Percentiles rank a stretch among this genome's conserved stretches.
Conservation (phyloP, 2,329 filamentous ascomycete species). For the Colletotrichum graminicola region DNA sequence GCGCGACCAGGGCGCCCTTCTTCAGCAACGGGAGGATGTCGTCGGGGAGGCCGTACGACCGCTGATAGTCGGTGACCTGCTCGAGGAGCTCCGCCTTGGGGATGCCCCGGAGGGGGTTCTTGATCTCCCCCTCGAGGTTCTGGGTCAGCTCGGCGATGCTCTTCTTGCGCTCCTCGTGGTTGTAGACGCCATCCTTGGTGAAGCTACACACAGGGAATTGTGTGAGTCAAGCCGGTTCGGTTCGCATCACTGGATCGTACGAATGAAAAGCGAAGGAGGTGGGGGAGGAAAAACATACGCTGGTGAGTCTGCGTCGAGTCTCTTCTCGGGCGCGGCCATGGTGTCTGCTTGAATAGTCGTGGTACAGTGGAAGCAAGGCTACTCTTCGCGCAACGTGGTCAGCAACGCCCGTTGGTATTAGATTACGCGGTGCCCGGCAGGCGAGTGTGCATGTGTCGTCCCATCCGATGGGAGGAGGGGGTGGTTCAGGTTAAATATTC, state of each 20-base stretch:
- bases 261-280: neutral
- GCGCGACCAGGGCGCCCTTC: conserved; percentile 66
- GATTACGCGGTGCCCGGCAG: conserved; percentile 2
- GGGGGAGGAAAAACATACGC: neutral
- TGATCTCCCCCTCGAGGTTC: conserved; percentile 48
- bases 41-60: conserved; percentile 58
- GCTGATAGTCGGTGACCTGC: conserved; percentile 67
- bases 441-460: neutral
- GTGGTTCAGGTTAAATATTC: conserved; percentile 18
- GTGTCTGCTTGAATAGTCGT: neutral
- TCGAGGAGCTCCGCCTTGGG: conserved; percentile 63
- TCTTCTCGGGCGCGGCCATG: conserved; percentile 21
- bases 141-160: conserved; percentile 25
- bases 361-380: neutral
- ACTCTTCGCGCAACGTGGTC: neutral
- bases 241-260: neutral
- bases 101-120: conserved; percentile 65
- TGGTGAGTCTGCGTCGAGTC: conserved; percentile 1
- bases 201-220: neutral
- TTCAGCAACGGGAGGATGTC: conserved; percentile 60
- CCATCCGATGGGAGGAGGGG: neutral
- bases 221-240: neutral
- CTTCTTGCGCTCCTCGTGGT: conserved; percentile 21
- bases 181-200: conserved; percentile 6
- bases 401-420: no score